Conservation (phyloP, 1,139 yeast species). For the Protomyces gravidus region DNA sequence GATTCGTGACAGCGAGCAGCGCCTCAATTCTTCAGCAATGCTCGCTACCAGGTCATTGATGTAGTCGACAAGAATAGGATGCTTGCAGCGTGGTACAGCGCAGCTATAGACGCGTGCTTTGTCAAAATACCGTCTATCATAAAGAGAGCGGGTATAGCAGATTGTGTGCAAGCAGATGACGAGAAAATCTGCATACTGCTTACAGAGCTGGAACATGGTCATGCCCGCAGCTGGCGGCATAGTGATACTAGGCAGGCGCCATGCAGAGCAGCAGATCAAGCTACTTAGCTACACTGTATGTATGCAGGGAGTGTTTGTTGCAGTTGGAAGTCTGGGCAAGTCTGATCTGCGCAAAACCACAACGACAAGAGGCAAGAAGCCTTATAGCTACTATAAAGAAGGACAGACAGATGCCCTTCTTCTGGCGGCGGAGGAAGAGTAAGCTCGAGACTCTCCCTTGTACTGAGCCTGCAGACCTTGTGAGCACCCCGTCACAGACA, state of each 20-base stretch:
- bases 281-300: too few relatives aligned
- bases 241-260: background rate
- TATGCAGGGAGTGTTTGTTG: too few relatives aligned
- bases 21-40: constrained; percentile 36
- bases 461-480: background rate
- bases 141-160: constrained; percentile 40
- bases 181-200: constrained; percentile 37
- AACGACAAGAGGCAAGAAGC: too few relatives aligned
- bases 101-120: constrained; percentile 40
- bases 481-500: background rate
- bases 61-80: constrained; percentile 43
- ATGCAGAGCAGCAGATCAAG: background rate
- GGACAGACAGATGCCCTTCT: background rate
- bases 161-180: constrained; percentile 41
- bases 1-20: constrained; percentile 36
- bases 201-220: background rate
- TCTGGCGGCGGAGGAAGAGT: background rate
- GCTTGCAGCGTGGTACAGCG: constrained; percentile 41
- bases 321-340: too few relatives aligned
- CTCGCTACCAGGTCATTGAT: constrained; percentile 39
- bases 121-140: constrained; percentile 41
- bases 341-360: too few relatives aligned
- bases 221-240: background rate
- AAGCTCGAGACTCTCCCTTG: background rate
- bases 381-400: too few relatives aligned